Evolutionary conservation across 306 rosid genomes (phyloP).

Genomic region (Biancaea sappan): DNA sequence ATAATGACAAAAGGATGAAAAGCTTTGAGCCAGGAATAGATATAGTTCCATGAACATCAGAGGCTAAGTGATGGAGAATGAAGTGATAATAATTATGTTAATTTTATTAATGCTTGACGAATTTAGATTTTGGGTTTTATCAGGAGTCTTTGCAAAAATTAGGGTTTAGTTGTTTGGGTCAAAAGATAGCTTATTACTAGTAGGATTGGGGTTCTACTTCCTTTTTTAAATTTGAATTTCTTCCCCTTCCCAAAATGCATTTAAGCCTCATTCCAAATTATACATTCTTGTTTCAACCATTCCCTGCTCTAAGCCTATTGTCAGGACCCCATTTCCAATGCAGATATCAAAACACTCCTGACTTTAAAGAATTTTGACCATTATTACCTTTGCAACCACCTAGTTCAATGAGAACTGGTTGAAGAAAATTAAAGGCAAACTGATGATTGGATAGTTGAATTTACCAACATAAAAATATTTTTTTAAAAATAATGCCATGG

Average conservation of each 20-base stretch:
- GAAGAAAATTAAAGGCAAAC: no score
- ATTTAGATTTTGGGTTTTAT: not conserved
- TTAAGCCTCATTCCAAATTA: not conserved
- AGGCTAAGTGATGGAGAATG: not conserved
- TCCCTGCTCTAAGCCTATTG: not conserved
- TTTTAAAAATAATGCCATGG: not conserved
- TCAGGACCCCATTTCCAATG: not conserved
- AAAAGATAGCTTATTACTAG: not conserved
- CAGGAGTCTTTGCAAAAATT: not conserved
- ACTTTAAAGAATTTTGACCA: no score
- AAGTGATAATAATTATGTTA: not conserved
- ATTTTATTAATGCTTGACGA: not conserved
- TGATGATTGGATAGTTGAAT: no score
- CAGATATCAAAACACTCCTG: not conserved
- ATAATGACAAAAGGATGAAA: no score
- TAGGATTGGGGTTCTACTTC: not conserved
- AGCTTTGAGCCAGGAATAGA: no score
- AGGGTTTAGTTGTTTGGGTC: not conserved
- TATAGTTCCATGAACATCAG: no score
- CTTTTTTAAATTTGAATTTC: not conserved
- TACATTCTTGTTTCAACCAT: not conserved
- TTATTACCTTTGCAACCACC: no score
- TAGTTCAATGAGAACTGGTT: no score
- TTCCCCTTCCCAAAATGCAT: not conserved
- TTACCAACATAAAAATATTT: no score